Conservation (phyloP, 257 asterid species). For the Ilex aquifolium region DNA sequence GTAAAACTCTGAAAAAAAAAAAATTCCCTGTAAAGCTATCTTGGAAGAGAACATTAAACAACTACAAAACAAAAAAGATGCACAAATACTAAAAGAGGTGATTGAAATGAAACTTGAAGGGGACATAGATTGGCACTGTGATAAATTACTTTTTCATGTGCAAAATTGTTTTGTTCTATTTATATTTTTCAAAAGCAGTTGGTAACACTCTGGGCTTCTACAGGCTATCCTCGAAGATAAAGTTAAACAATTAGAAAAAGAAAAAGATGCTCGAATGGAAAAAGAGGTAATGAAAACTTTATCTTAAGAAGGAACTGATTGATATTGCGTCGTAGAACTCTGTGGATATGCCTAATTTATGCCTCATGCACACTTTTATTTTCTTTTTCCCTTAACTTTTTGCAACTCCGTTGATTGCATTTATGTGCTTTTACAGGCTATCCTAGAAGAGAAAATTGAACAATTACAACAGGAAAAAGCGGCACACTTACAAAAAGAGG, state of each 20-base stretch:
- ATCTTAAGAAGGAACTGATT: no score
- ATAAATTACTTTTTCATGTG: no score
- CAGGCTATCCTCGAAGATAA: conserved; percentile 47
- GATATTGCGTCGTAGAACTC: no score
- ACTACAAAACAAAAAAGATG: no score
- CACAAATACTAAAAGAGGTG: no score
- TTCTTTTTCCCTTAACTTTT: background rate
- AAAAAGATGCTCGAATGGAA: conserved; percentile 36
- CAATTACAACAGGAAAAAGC: conserved; percentile 28
- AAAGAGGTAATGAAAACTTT: conserved; percentile 41
- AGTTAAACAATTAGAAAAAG: conserved; percentile 36
- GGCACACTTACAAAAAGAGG: conserved; percentile 37
- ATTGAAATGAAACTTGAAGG: no score
- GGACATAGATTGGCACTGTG: no score
- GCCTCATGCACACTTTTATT: background rate
- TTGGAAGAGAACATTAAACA: no score
- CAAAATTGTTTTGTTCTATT: no score
- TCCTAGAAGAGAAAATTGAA: conserved; percentile 22
- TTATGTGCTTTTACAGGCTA: conserved; percentile 25
- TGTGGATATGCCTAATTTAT: background rate
- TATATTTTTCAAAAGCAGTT: background rate
- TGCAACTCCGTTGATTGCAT: background rate
- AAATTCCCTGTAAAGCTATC: no score
- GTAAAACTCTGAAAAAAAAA: no score
- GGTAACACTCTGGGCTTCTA: conserved; percentile 13